Conservation (phyloP, 2,329 filamentous ascomycete species). For the Trichoderma koningii region DNA sequence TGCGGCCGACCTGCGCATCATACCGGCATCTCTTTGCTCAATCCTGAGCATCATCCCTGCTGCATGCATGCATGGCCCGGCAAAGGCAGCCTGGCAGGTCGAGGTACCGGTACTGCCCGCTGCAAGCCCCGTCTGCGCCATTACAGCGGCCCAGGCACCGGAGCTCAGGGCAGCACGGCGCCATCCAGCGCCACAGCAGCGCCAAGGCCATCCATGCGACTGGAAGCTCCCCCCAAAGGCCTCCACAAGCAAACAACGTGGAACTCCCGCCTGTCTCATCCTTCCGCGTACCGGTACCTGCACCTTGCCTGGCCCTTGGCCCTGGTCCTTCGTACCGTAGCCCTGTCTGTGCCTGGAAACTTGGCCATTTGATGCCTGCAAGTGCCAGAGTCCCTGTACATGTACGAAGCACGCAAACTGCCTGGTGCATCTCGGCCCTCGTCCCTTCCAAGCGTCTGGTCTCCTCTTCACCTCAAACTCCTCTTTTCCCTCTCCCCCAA, state of each 20-base stretch:
- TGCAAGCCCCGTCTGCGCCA: not conserved
- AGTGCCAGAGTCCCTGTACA: not conserved
- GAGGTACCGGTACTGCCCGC: conserved; percentile 6
- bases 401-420: conserved; percentile 7
- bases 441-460: not conserved
- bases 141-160: not conserved
- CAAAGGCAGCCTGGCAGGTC: too few species aligned
- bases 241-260: conserved; percentile 2
- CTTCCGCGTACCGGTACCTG: not conserved
- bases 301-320: not conserved
- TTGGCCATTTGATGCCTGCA: not conserved
- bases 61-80: not conserved
- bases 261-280: not conserved
- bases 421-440: not conserved
- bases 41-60: not conserved
- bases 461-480: conserved; percentile 2
- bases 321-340: too few species aligned
- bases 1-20: conserved; percentile 9
- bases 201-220: not conserved
- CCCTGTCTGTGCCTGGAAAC: not conserved
- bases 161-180: conserved; percentile 1
- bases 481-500: conserved; percentile 9
- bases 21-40: not conserved
- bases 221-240: not conserved
- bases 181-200: too few species aligned